Conservation (phyloP, 2,329 filamentous ascomycete genomes). For the Albophoma yamanashiensis region DNA sequence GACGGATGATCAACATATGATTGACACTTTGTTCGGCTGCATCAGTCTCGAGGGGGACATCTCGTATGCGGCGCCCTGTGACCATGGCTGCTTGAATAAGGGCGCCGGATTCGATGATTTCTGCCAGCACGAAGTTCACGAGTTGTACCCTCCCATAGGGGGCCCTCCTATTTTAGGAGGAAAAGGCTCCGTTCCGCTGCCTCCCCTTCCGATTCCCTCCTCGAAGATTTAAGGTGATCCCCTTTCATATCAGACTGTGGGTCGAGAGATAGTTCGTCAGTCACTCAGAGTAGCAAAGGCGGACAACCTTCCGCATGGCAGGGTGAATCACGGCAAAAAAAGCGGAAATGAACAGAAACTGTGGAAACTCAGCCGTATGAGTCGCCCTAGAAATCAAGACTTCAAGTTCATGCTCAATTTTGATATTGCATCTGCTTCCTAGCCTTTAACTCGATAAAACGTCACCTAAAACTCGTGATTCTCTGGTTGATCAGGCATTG, state of each 20-base stretch:
- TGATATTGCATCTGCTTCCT: neutral
- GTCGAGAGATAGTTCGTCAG: too few relatives aligned
- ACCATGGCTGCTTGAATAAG: accelerated
- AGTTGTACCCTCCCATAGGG: too few relatives aligned
- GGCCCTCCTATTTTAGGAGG: too few relatives aligned
- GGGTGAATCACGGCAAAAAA: neutral
- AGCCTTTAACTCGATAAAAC: neutral
- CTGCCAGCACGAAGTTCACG: too few relatives aligned
- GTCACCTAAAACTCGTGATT: neutral
- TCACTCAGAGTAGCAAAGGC: too few relatives aligned
- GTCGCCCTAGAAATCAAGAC: neutral
- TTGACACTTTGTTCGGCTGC: neutral
- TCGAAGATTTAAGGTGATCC: too few relatives aligned
- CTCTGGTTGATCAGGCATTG: neutral
- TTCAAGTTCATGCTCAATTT: neutral
- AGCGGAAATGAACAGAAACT: too few relatives aligned
- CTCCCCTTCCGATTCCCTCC: too few relatives aligned
- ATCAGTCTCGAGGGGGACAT: neutral
- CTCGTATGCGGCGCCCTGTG: neutral
- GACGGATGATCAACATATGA: too few relatives aligned
- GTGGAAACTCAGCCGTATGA: too few relatives aligned
- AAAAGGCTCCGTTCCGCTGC: neutral
- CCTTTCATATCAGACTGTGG: too few relatives aligned
- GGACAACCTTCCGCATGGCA: too few relatives aligned
- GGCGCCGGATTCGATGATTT: neutral